These are phyloP conservation scores for Fusarium tanahbumbuense DNA, from an alignment of 2,329 filamentous ascomycete species.

Conservation along the genomic window DNA sequence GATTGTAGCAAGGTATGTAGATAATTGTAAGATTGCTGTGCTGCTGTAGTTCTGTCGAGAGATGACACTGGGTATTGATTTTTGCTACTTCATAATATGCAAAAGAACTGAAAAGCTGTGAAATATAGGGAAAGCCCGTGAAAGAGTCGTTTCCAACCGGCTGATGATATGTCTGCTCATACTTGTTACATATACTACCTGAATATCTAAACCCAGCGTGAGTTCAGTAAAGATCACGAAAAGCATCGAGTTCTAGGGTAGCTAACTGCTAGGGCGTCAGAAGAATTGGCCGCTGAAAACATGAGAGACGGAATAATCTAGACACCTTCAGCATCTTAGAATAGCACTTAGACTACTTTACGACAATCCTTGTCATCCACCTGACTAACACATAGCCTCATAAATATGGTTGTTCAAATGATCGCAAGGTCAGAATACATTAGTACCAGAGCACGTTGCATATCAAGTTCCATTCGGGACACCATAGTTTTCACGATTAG, in stretches of 20 bases:
- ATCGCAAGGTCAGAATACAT: neutral
- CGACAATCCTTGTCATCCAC: too few species aligned
- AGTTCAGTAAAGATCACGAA: neutral
- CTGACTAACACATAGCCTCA: neutral
- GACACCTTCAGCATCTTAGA: too few species aligned
- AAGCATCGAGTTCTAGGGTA: neutral
- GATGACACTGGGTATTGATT: neutral
- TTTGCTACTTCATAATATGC: too few species aligned
- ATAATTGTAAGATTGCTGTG: neutral
- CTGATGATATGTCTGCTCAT: neutral
- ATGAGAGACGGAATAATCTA: too few species aligned
- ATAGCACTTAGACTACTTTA: too few species aligned
- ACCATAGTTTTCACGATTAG: neutral
- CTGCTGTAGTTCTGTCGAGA: fast-evolving
- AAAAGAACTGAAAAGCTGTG: too few species aligned
- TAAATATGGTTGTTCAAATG: neutral
- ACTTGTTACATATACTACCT: neutral
- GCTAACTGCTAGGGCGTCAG: neutral
- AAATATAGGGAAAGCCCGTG: neutral
- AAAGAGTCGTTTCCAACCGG: neutral
- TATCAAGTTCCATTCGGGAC: neutral
- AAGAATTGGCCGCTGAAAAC: too few species aligned
- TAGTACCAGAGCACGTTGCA: neutral
- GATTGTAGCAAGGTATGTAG: neutral
- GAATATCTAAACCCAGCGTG: neutral